These are phyloP conservation scores for Sarcocystis neurona DNA, from an alignment of 169 alveolate genomes.

Conservation along the genomic window DNA sequence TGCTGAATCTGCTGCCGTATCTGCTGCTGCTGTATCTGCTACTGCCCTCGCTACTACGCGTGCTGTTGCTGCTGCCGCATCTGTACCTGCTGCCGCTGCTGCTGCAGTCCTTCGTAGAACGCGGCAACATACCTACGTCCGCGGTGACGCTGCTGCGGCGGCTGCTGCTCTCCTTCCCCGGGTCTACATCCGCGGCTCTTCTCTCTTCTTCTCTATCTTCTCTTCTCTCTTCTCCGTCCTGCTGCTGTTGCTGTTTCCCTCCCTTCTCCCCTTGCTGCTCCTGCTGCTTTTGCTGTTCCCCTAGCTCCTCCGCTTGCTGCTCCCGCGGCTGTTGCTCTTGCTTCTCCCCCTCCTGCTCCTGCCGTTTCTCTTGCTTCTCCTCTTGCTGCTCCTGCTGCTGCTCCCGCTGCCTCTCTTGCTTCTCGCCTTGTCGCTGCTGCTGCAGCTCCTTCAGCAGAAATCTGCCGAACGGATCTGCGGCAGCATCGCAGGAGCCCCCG, in stretches of 20 bases:
- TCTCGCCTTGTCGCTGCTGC: neutral
- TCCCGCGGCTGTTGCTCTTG: neutral
- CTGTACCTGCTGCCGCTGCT: too few species aligned
- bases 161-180: too few species aligned
- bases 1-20: too few species aligned
- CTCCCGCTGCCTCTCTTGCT: neutral
- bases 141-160: too few species aligned
- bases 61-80: too few species aligned
- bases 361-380: neutral
- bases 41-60: too few species aligned
- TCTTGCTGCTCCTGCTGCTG: neutral
- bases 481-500: too few species aligned
- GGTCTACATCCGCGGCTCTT: neutral
- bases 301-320: neutral
- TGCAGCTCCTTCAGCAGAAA: neutral
- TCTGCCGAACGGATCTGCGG: too few species aligned
- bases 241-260: neutral
- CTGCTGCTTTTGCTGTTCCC: neutral
- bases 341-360: neutral
- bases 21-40: too few species aligned
- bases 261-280: neutral
- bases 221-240: neutral
- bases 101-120: too few species aligned
- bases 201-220: neutral
- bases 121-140: too few species aligned